Base-by-base conservation (phyloP, 257 asterid genomes). In the Gynochthodes officinalis region DNA sequence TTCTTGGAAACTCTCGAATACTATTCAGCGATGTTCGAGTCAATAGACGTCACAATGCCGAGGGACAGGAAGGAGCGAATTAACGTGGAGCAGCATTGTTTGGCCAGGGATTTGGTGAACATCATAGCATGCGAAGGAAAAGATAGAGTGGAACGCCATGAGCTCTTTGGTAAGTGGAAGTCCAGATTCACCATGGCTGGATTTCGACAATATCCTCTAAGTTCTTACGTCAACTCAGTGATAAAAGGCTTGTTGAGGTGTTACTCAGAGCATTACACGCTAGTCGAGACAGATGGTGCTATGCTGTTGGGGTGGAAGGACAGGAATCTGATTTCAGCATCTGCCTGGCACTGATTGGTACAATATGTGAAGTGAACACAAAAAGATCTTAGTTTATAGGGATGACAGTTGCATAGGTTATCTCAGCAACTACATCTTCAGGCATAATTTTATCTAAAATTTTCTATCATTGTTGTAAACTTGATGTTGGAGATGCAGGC, bases 21-120 rank as follows among this genome's bases (percentile, higher is more conserved):
- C 86, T 93, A 93, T 73, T 84, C 84, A 0, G 98, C 98, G 0
- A 86, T 90, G 82, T 90, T 93, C 30, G 98, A 92, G 85, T 92
- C 97, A 0, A 86, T 92, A 33, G 97, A 92, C 19, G 96, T 85
- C 3, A 86, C 88, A 0, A 64, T 92, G 87, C 78, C 85, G 0
- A 82, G 97, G 89, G 93, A 86, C 65, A 77, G 83, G 80, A 93
- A 87, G 84, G 96, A 93, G 73, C 82, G 98, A 42, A 87, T 93
- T n/a, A 86, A 79, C 21, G 97, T 91, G 77, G 98, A 93, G 89
- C 90, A 89, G 63, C 96, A 91, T 30, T 93, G 98, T 44, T 63
- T 91, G 71, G 98, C 98, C 0, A 84, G 96, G 83, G 98, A 93
- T 58, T 86, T 93, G 1, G 98, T 93, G 78, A 93, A 91, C 86